A percentile compares a stretch with the other conserved stretches of the same genome.
Conservation (phyloP, 768 basidiomycete genomes). For the Suillus subaureus region DNA sequence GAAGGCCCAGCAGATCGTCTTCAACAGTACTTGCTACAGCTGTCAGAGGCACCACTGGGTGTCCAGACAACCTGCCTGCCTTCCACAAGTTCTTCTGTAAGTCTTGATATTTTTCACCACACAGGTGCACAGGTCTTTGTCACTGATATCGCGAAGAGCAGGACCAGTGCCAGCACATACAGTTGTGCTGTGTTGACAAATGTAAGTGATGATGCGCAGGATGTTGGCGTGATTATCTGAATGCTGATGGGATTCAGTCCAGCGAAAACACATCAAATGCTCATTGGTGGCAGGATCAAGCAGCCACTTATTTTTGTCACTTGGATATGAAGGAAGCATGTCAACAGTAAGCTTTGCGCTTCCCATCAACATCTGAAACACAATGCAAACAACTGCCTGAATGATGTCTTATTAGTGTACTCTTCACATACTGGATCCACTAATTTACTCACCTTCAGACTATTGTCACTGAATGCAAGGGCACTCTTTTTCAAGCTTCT, state of each 20-base stretch:
- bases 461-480: slow-evolving; percentile 4
- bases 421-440: not conserved
- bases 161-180: not conserved
- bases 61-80: not conserved
- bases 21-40: not conserved
- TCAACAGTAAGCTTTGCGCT: not conserved
- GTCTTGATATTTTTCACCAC: not conserved
- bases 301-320: not conserved
- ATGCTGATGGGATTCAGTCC: not conserved
- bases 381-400: not conserved
- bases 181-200: not conserved
- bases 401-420: slow-evolving; percentile 5
- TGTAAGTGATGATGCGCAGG: not conserved
- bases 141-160: not conserved
- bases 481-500: slow-evolving; percentile 10
- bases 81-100: not conserved
- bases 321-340: not conserved
- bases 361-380: not conserved
- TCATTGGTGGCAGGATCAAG: not conserved
- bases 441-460: not conserved
- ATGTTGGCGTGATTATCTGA: not conserved
- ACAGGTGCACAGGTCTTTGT: not conserved
- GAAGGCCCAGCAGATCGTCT: not conserved
- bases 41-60: not conserved
- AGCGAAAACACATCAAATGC: slow-evolving; percentile 6